These are phyloP conservation scores for Diplodia intermedia DNA, from an alignment of 2,329 filamentous ascomycete species.

Conservation along the genomic window DNA sequence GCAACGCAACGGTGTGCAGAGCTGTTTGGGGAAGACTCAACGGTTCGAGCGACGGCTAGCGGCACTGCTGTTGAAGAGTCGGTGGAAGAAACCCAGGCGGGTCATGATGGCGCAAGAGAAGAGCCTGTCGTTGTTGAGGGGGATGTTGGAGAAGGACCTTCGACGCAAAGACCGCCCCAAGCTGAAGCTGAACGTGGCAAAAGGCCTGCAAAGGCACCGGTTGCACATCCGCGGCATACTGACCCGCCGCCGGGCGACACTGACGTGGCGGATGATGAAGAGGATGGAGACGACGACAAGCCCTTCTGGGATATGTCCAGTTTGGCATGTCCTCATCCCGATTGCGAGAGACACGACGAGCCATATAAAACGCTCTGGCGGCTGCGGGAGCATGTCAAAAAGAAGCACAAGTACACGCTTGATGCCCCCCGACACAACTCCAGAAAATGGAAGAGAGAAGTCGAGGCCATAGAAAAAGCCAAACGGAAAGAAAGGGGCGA, in stretches of 20 bases:
- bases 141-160: not conserved
- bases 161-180: not conserved
- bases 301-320: conserved; percentile 42
- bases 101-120: not conserved
- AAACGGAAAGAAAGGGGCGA: not conserved
- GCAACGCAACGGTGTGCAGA: conserved; percentile 75
- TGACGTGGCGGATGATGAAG: not conserved
- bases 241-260: conserved; percentile 36
- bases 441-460: conserved; percentile 51
- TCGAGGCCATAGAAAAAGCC: conserved; percentile 37
- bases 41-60: conserved; percentile 63
- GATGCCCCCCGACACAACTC: conserved; percentile 43
- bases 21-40: conserved; percentile 77
- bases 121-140: not conserved
- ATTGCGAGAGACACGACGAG: conserved; percentile 41
- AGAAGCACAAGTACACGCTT: conserved; percentile 54
- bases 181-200: not conserved
- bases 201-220: conserved; percentile 34
- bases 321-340: conserved; percentile 44
- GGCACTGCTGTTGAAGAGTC: conserved; percentile 38
- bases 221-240: conserved; percentile 46
- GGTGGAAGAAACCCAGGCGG: conserved; percentile 34
- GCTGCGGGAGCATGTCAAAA: conserved; percentile 54
- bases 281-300: conserved; percentile 35
- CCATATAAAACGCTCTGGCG: conserved; percentile 41